Conservation (phyloP, 2,329 filamentous ascomycete species). For the Beauveria australis region DNA sequence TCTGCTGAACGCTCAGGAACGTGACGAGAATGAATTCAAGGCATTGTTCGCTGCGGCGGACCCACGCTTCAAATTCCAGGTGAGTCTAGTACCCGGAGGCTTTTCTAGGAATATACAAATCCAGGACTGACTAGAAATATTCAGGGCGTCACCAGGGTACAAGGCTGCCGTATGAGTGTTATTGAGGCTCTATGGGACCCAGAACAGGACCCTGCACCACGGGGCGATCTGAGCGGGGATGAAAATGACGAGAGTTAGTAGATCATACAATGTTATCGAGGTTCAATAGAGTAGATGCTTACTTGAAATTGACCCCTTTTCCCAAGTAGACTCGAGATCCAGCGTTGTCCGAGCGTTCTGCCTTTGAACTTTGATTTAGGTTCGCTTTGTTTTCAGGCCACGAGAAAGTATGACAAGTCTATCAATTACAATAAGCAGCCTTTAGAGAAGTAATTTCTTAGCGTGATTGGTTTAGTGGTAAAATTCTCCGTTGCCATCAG, state of each 20-base stretch:
- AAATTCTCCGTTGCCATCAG: slow-evolving; percentile 28
- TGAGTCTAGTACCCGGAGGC: slow-evolving; percentile 13
- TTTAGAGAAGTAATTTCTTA: too few species aligned
- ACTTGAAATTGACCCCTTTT: too few species aligned
- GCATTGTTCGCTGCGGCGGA: slow-evolving; percentile 35
- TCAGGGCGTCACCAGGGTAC: slow-evolving; percentile 31
- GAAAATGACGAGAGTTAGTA: not conserved
- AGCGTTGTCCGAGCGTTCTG: too few species aligned
- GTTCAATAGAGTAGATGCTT: not conserved
- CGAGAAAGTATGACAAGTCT: too few species aligned
- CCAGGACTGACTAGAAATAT: slow-evolving; percentile 6
- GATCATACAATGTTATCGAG: too few species aligned
- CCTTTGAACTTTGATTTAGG: too few species aligned
- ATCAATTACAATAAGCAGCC: too few species aligned
- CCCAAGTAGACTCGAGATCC: too few species aligned
- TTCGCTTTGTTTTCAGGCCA: too few species aligned
- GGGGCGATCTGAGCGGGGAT: not conserved
- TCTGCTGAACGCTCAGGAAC: slow-evolving; percentile 43
- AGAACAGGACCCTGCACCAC: not conserved
- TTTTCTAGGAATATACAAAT: not conserved
- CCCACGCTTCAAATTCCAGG: slow-evolving; percentile 35
- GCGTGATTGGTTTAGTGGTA: slow-evolving; percentile 29
- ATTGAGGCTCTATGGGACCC: slow-evolving; percentile 40
- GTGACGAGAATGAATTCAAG: slow-evolving; percentile 37
- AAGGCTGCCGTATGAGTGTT: slow-evolving; percentile 39